These are phyloP conservation scores for Rossbeevera mucosa DNA, from an alignment of 768 basidiomycete genomes.

Conservation along the genomic window DNA sequence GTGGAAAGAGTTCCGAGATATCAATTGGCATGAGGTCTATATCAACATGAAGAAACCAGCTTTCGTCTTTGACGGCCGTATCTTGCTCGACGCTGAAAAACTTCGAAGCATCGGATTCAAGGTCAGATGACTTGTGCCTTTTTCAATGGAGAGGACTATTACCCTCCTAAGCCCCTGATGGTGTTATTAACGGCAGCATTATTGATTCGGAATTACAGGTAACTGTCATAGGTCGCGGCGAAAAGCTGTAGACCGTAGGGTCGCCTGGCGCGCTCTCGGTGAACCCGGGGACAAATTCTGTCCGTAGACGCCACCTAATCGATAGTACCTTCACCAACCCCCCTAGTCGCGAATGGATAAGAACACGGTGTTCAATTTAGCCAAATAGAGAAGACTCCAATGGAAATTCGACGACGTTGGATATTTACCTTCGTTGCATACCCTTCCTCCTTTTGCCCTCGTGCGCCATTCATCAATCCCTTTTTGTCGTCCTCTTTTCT, in stretches of 20 bases:
- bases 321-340: constrained; percentile 2
- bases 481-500: neutral
- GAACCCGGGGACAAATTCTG: neutral
- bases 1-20: constrained; percentile 93
- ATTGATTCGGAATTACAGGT: constrained; percentile 35
- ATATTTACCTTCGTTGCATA: neutral
- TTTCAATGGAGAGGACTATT: neutral
- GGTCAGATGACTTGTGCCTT: constrained; percentile 33
- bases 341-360: neutral
- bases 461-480: neutral
- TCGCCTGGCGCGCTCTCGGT: neutral
- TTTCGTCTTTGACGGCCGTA: constrained; percentile 91
- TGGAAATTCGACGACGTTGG: neutral
- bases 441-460: neutral
- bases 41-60: constrained; percentile 94
- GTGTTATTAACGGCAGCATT: constrained; percentile 5
- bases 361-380: constrained; percentile 8
- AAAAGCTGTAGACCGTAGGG: constrained; percentile 29
- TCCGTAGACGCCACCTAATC: constrained; percentile 10
- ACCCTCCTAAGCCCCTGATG: constrained; percentile 1
- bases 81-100: constrained; percentile 78
- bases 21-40: constrained; percentile 89
- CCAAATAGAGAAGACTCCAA: constrained; percentile 4
- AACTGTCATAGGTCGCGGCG: constrained; percentile 56
- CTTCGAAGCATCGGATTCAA: constrained; percentile 88